Conservation (phyloP, 768 basidiomycete genomes). For the Russula earlei region DNA sequence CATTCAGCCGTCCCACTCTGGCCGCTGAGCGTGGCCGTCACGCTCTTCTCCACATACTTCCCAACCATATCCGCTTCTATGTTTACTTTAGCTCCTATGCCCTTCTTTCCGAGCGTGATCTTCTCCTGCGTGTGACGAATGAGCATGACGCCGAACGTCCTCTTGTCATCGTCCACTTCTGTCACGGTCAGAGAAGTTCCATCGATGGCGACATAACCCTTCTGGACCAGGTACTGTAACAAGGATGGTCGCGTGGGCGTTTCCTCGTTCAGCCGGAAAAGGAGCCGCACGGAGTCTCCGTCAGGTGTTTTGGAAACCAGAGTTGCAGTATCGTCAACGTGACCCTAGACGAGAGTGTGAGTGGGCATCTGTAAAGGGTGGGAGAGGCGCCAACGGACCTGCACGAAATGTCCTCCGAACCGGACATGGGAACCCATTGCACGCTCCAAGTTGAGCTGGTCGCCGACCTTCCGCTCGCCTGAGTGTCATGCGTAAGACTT, state of each 20-base stretch:
- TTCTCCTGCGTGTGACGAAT: conserved; percentile 89
- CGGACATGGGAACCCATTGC: conserved; percentile 88
- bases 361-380: neutral
- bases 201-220: conserved; percentile 92
- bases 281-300: conserved; percentile 81
- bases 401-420: conserved; percentile 97
- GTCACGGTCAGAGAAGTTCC: conserved; percentile 92
- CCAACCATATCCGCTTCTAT: conserved; percentile 94
- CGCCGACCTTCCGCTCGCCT: conserved; percentile 75
- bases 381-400: conserved; percentile 40
- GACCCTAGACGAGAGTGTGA: conserved; percentile 47
- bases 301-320: conserved; percentile 58
- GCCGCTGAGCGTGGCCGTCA: conserved; percentile 54
- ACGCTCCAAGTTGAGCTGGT: conserved; percentile 85
- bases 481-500: neutral
- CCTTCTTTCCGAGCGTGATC: conserved; percentile 71
- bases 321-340: conserved; percentile 84
- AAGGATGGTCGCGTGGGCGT: conserved; percentile 52
- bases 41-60: conserved; percentile 84
- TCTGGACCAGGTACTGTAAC: conserved; percentile 77
- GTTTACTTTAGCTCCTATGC: conserved; percentile 75
- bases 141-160: conserved; percentile 85
- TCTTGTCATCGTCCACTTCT: conserved; percentile 49
- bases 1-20: conserved; percentile 34
- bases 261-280: conserved; percentile 63